Evolutionary conservation across 768 basidiomycete genomes (phyloP).

Genomic region (Boletus bicolor): DNA sequence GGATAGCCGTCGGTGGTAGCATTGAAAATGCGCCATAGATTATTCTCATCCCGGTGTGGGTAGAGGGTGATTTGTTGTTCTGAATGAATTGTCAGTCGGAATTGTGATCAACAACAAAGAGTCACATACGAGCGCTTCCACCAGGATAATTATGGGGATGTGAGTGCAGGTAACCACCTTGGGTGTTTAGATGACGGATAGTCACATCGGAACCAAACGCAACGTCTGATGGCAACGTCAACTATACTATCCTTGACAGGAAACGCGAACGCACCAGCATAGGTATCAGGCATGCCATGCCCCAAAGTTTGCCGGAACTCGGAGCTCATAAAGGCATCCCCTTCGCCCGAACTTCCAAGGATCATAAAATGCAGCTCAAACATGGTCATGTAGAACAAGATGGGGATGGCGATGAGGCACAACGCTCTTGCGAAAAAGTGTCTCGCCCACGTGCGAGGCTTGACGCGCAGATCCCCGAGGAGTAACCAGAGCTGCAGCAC

Average conservation of each 20-base stretch:
- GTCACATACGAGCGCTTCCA: slow-evolving; percentile 79
- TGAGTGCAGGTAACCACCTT: slow-evolving; percentile 98
- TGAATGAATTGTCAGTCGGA: slow-evolving; percentile 30
- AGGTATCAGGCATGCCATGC: slow-evolving; percentile 89
- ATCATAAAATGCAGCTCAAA: slow-evolving; percentile 94
- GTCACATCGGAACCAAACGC: slow-evolving; percentile 79
- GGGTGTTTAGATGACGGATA: slow-evolving; percentile 91
- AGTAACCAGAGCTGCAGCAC: slow-evolving; percentile 84
- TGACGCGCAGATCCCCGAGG: slow-evolving; percentile 80
- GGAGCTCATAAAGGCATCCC: slow-evolving; percentile 99
- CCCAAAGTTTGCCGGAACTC: slow-evolving; percentile 96
- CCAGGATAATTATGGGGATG: slow-evolving; percentile 86
- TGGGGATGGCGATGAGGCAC: slow-evolving; percentile 83
- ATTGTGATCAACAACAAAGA: neutral
- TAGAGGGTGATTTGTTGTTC: slow-evolving; percentile 99
- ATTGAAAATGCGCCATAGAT: slow-evolving; percentile 85
- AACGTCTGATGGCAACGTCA: slow-evolving; percentile 53
- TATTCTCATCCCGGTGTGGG: slow-evolving; percentile 97
- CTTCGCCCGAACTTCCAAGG: slow-evolving; percentile 87
- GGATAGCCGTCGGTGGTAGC: slow-evolving; percentile 48
- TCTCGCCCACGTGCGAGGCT: slow-evolving; percentile 68
- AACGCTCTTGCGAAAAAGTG: slow-evolving; percentile 90
- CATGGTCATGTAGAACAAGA: slow-evolving; percentile 93
- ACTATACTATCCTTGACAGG: neutral
- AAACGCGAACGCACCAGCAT: slow-evolving; percentile 59